Evolutionary conservation across 2,329 filamentous ascomycete genomes (phyloP).

Genomic region (Neobulgaria alba): DNA sequence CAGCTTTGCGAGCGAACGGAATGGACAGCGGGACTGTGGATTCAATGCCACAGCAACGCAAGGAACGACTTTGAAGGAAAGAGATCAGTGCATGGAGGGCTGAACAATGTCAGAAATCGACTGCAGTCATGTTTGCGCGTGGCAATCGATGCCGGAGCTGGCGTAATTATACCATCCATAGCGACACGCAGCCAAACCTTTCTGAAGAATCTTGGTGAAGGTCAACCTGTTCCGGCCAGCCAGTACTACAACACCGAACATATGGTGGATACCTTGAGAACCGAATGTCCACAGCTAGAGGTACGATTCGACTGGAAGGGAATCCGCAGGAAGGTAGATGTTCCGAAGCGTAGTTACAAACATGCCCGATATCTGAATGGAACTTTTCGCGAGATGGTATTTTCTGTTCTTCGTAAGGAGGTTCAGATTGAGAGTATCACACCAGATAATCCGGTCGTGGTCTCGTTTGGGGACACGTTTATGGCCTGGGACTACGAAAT

Average conservation of each 20-base stretch:
- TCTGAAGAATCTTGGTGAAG: background rate
- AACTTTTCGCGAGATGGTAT: slow-evolving; percentile 7
- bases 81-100: slow-evolving; percentile 14
- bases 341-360: slow-evolving; percentile 4
- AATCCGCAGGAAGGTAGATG: slow-evolving; percentile 9
- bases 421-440: slow-evolving; percentile 7
- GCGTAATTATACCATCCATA: slow-evolving; percentile 16
- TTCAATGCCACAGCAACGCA: slow-evolving; percentile 19
- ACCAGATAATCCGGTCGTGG: slow-evolving; percentile 6
- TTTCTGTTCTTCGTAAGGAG: background rate
- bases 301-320: slow-evolving; percentile 11
- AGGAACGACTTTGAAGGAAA: slow-evolving; percentile 8
- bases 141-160: slow-evolving; percentile 17
- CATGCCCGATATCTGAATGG: slow-evolving; percentile 4
- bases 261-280: slow-evolving; percentile 3
- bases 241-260: slow-evolving; percentile 13
- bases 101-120: slow-evolving; percentile 20
- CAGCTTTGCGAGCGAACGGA: slow-evolving; percentile 11
- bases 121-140: slow-evolving; percentile 20
- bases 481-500: slow-evolving; percentile 17
- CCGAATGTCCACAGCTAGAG: slow-evolving; percentile 13
- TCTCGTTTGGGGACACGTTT: slow-evolving; percentile 17
- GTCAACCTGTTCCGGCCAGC: slow-evolving; percentile 7
- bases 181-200: slow-evolving; percentile 7
- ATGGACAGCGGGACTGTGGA: slow-evolving; percentile 18